A percentile compares a stretch with the other conserved stretches of the same genome.
phyloP scores from a whole-genome alignment of 352 stramenopile species.

The Elongisporangium anandrum region DNA sequence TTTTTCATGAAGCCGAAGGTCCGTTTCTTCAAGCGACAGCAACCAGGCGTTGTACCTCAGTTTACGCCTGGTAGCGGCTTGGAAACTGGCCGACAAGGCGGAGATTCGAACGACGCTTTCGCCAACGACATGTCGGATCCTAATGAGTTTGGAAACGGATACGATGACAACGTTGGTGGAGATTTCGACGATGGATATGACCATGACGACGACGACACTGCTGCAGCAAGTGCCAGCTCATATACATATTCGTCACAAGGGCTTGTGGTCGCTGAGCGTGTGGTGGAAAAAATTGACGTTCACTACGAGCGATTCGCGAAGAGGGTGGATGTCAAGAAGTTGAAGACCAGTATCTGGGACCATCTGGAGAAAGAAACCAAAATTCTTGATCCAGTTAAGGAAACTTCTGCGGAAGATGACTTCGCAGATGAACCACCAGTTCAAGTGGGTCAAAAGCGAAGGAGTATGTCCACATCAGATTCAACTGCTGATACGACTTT shows the following conservation, averaged over 20 bases:
- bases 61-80: slow-evolving; percentile 4
- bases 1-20: slow-evolving; percentile 77
- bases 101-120: slow-evolving; percentile 10
- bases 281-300: slow-evolving; percentile 94
- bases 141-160: slow-evolving; percentile 21
- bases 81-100: slow-evolving; percentile 10
- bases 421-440: not conserved
- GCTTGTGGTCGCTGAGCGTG: slow-evolving; percentile 84
- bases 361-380: slow-evolving; percentile 51
- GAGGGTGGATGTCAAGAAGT: slow-evolving; percentile 95
- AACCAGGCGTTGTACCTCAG: slow-evolving; percentile 7
- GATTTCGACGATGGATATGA: slow-evolving; percentile 34
- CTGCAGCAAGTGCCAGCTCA: not conserved
- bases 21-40: slow-evolving; percentile 48
- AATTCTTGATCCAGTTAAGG: slow-evolving; percentile 8
- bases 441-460: not conserved
- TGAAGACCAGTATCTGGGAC: slow-evolving; percentile 96
- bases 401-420: not conserved
- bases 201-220: slow-evolving; percentile 37
- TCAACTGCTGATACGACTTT: slow-evolving; percentile 59
- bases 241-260: slow-evolving; percentile 38
- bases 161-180: slow-evolving; percentile 34
- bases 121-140: slow-evolving; percentile 11
- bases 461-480: not conserved
- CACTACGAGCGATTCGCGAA: slow-evolving; percentile 94